Conservation (phyloP, 2,329 filamentous ascomycete genomes). For the Aspergillus chevalieri region DNA sequence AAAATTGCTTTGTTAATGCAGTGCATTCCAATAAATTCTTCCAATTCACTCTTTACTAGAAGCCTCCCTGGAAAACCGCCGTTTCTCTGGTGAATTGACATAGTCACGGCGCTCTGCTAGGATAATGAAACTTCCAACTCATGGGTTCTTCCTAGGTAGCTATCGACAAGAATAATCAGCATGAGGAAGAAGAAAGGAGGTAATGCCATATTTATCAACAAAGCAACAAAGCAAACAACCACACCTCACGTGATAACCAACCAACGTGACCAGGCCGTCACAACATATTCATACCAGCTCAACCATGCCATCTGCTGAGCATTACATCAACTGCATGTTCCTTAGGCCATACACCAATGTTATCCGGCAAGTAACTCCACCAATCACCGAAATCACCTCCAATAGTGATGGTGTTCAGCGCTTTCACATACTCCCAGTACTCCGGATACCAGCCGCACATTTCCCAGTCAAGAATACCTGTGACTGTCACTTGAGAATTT, state of each 20-base stretch:
- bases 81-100: neutral
- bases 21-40: too few species aligned
- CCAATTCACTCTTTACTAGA: neutral
- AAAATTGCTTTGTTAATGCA: too few species aligned
- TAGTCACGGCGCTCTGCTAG: too few species aligned
- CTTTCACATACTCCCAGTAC: constrained; percentile 10
- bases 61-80: neutral
- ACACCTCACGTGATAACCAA: too few species aligned
- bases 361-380: constrained; percentile 9
- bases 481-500: constrained; percentile 4
- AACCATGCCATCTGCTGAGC: constrained; percentile 9
- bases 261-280: too few species aligned
- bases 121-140: too few species aligned
- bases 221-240: too few species aligned
- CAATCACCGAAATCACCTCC: constrained; percentile 9
- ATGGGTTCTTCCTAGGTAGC: too few species aligned
- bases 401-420: constrained; percentile 7
- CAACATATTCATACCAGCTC: neutral
- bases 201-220: too few species aligned
- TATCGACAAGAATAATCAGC: too few species aligned
- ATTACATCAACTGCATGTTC: constrained; percentile 12
- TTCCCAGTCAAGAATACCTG: constrained; percentile 8
- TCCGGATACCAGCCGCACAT: constrained; percentile 8
- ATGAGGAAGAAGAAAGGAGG: too few species aligned
- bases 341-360: constrained; percentile 10